Conservation (phyloP, 345 rosid species). For the Brassica carinata region DNA sequence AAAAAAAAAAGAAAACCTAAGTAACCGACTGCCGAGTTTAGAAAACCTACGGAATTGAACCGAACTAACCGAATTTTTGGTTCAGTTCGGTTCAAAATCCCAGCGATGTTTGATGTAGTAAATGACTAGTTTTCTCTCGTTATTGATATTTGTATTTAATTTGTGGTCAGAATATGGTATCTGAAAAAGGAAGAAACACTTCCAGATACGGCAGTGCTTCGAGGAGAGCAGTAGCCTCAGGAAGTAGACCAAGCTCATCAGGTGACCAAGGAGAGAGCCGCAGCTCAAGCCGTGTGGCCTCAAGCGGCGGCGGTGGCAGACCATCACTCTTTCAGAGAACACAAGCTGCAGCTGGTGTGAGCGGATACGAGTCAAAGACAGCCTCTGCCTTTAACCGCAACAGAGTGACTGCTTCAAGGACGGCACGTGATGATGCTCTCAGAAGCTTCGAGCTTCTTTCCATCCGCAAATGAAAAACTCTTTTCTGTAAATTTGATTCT, state of each 20-base stretch:
- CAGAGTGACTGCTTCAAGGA: constrained; percentile 52
- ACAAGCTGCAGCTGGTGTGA: constrained; percentile 44
- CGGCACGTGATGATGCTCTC: constrained; percentile 58
- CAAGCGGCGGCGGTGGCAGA: constrained; percentile 52
- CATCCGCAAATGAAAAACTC: constrained; percentile 52
- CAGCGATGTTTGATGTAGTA: neutral
- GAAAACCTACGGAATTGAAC: neutral
- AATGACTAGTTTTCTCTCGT: neutral
- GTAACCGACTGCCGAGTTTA: neutral
- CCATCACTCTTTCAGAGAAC: constrained; percentile 62
- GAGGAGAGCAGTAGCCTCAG: constrained; percentile 62
- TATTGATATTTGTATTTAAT: neutral
- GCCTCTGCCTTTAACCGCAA: constrained; percentile 53
- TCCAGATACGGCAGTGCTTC: constrained; percentile 80
- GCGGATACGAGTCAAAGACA: constrained; percentile 55
- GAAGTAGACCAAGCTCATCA: constrained; percentile 73
- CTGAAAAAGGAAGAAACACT: constrained; percentile 53
- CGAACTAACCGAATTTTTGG: neutral
- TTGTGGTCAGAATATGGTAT: constrained; percentile 49
- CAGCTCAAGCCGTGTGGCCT: constrained; percentile 53
- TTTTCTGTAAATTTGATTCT: constrained; percentile 30
- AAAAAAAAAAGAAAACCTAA: too few species aligned
- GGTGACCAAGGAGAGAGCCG: constrained; percentile 67
- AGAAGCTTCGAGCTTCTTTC: constrained; percentile 77
- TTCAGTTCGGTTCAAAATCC: neutral